A percentile compares a stretch with the other conserved stretches of the same genome.
Evolutionary conservation across 2,329 filamentous ascomycete genomes (phyloP).

Genomic region (Fusarium sp.): DNA sequence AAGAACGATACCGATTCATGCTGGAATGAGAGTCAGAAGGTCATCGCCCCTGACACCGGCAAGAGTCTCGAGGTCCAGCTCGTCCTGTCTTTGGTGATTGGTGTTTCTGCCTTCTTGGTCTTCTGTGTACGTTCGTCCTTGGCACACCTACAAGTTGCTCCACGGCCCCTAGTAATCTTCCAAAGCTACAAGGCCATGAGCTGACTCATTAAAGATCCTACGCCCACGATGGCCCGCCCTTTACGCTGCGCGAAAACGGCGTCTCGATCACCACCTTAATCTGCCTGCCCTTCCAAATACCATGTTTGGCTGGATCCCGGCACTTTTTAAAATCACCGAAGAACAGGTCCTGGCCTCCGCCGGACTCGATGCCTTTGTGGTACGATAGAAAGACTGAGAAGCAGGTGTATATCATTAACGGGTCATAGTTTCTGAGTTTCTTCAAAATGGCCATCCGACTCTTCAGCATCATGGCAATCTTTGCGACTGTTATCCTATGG

Average conservation of each 20-base stretch:
- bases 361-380: conserved; percentile 93
- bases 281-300: conserved; percentile 84
- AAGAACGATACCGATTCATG: neutral
- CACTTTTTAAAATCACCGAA: conserved; percentile 84
- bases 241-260: conserved; percentile 87
- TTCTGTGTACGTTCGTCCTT: conserved; percentile 72
- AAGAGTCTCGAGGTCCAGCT: conserved; percentile 72
- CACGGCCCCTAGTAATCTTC: neutral
- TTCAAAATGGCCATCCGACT: conserved; percentile 95
- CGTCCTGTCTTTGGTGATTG: conserved; percentile 75
- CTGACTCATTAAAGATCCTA: conserved; percentile 66
- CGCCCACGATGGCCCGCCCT: conserved; percentile 91
- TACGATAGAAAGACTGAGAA: conserved; percentile 51
- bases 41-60: conserved; percentile 37
- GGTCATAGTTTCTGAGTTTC: conserved; percentile 80
- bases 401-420: conserved; percentile 20
- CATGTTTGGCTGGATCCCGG: conserved; percentile 93
- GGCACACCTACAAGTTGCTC: neutral
- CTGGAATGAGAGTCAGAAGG: conserved; percentile 10
- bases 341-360: conserved; percentile 90
- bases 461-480: conserved; percentile 80
- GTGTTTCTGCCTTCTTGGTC: conserved; percentile 74
- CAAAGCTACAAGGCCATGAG: neutral
- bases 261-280: conserved; percentile 65
- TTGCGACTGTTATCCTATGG: conserved; percentile 81